These are phyloP conservation scores for Plasmodium coatneyi DNA, from an alignment of 169 alveolate species.

Conservation along the genomic window DNA sequence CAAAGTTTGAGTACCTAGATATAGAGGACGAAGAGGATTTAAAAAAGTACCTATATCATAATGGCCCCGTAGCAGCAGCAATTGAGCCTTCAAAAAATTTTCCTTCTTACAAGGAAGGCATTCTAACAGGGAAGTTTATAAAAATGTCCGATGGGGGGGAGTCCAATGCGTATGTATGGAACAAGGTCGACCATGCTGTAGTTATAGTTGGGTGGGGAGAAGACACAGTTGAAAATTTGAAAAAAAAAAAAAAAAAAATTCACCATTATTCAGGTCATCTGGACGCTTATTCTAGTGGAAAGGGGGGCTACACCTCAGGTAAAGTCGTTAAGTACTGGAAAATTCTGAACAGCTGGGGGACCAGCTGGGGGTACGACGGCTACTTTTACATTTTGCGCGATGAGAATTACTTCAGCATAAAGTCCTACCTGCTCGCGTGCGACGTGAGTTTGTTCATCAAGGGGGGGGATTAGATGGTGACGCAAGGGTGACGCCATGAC, in stretches of 20 bases:
- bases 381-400: conserved; percentile 58
- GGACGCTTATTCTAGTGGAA: background rate
- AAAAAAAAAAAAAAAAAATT: conserved; percentile 13
- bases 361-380: conserved; percentile 49
- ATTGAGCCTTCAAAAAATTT: conserved; percentile 60
- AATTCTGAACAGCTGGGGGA: conserved; percentile 73
- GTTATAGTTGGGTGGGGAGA: conserved; percentile 76
- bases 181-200: conserved; percentile 75
- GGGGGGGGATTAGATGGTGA: background rate
- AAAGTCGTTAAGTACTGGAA: conserved; percentile 64
- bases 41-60: conserved; percentile 50
- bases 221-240: conserved; percentile 31
- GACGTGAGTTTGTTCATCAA: conserved; percentile 62
- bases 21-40: conserved; percentile 65
- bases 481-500: background rate
- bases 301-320: background rate
- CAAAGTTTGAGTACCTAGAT: conserved; percentile 52
- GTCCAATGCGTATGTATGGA: conserved; percentile 70
- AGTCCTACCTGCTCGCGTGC: conserved; percentile 51
- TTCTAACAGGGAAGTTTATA: conserved; percentile 35
- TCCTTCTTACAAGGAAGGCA: conserved; percentile 32
- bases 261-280: background rate
- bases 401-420: conserved; percentile 42
- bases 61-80: conserved; percentile 75
- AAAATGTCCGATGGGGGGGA: conserved; percentile 64